Conservation (phyloP, 805 yeast genomes). For the Kluyveromyces nonfermentans region DNA sequence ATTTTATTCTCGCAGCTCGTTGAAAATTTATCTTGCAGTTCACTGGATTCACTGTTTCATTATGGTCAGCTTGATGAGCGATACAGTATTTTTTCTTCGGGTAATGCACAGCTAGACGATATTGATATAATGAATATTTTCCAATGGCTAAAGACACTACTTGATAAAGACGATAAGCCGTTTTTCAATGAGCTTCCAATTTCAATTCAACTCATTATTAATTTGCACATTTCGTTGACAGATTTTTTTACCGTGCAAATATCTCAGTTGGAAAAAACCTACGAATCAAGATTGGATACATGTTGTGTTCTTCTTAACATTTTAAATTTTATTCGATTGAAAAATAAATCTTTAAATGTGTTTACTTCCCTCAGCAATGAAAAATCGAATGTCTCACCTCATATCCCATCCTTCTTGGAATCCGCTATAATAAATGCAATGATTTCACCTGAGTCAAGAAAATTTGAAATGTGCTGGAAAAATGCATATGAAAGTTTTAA, state of each 20-base stretch:
- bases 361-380: constrained; percentile 33
- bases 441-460: constrained; percentile 71
- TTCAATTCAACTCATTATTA: constrained; percentile 55
- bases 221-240: constrained; percentile 58
- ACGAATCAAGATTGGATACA: constrained; percentile 51
- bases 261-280: constrained; percentile 47
- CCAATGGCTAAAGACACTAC: constrained; percentile 55
- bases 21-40: constrained; percentile 56
- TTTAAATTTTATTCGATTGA: constrained; percentile 53
- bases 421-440: constrained; percentile 66
- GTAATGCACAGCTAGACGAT: constrained; percentile 36
- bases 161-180: constrained; percentile 34
- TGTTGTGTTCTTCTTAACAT: constrained; percentile 63
- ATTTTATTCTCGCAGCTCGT: constrained; percentile 60
- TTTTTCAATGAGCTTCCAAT: constrained; percentile 50
- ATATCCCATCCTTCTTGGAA: constrained; percentile 79
- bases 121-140: constrained; percentile 60
- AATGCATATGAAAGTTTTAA: constrained; percentile 35
- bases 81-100: constrained; percentile 14
- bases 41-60: constrained; percentile 44
- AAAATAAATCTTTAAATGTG: constrained; percentile 51
- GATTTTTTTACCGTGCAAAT: constrained; percentile 56
- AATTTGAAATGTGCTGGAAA: constrained; percentile 61
- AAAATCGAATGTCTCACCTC: constrained; percentile 32
- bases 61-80: constrained; percentile 16